These are phyloP conservation scores for Populus nigra DNA, from an alignment of 345 rosid genomes.

Conservation along the genomic window DNA sequence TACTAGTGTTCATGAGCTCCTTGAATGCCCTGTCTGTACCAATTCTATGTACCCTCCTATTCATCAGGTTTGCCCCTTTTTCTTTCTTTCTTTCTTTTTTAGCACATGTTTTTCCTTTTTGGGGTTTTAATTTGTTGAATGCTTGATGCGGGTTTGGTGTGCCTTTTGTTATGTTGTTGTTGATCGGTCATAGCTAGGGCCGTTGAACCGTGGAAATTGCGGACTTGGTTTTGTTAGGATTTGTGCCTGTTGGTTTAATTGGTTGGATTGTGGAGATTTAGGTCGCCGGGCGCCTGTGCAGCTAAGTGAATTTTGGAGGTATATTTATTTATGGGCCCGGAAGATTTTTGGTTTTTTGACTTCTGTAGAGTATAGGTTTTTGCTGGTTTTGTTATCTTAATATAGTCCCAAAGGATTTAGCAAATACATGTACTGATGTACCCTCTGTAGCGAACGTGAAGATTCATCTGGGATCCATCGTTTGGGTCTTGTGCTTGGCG, in stretches of 20 bases:
- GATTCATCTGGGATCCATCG: too few species aligned
- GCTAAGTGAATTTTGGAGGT: not conserved
- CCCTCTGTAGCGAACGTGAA: not conserved
- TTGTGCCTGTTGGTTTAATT: not conserved
- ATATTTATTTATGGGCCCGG: not conserved
- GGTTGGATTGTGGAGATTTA: constrained; percentile 1
- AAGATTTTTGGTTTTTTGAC: not conserved
- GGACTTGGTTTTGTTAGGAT: not conserved
- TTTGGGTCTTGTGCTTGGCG: not conserved
- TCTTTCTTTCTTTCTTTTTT: not conserved
- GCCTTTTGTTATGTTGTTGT: not conserved
- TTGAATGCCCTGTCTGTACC: constrained; percentile 98
- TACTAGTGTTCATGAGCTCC: constrained; percentile 89
- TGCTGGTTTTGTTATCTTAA: not conserved
- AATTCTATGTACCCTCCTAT: constrained; percentile 99
- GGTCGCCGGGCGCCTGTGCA: not conserved
- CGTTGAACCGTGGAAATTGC: not conserved
- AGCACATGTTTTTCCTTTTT: not conserved
- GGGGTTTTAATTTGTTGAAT: not conserved
- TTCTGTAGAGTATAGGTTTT: not conserved
- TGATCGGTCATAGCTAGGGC: not conserved
- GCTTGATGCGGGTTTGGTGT: not conserved
- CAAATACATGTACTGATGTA: not conserved
- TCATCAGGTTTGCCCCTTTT: constrained; percentile 65
- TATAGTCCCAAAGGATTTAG: not conserved